Base-by-base conservation (phyloP, 164 flowering plant species). In the Santalum album region DNA sequence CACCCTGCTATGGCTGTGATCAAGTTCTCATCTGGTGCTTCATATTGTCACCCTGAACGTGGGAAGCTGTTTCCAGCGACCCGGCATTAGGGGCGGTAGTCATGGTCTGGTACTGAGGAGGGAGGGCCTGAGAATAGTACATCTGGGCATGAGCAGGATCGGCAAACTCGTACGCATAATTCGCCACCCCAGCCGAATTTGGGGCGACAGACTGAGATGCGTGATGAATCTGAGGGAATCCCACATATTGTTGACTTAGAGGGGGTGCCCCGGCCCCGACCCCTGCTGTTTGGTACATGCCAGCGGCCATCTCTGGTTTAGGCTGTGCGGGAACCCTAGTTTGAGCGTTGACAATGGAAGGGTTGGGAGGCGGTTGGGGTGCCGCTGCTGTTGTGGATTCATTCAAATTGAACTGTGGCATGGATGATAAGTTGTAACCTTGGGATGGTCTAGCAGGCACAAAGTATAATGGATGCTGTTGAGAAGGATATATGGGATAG, bases 21-120 rank as follows among this genome's bases (percentile, higher is more conserved):
- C n/a, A n/a, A 59, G 77, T 77, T 68, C 80, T 78, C 49, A 64
- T 75, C 70, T 79, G 87, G 65, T 73, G 83, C 70, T 80, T 82
- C 38, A 71, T 68, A 46, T 53, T 72, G 17, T 84, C 95, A 11
- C 68, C 27, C 1, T 74, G 67, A 26, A 65, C 66, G 65, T 75
- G 83, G 29, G 71, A 46, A 25, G 82, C 59, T 19, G 69, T 61
- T 49, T 83, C 87, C 1, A 79, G 68, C 49, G 65, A 26, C 51
- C 55, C 53, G 25, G 61, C 61, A 36, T 60, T 74, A 21, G 77
- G 68, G 12, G 76, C 74, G 10, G 78, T 66, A 7, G 71, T 71
- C 78, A 79, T 71, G 36, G 92, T 81, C 61, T 85, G 97, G 59
- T 87, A 83, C 50, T 84, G 89, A 12, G 42, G 16, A 67, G 87